Evolutionary conservation across 805 yeast species (phyloP), one percentile per base, ranked within the genome.

Genomic region (Ogataea siamensis): DNA sequence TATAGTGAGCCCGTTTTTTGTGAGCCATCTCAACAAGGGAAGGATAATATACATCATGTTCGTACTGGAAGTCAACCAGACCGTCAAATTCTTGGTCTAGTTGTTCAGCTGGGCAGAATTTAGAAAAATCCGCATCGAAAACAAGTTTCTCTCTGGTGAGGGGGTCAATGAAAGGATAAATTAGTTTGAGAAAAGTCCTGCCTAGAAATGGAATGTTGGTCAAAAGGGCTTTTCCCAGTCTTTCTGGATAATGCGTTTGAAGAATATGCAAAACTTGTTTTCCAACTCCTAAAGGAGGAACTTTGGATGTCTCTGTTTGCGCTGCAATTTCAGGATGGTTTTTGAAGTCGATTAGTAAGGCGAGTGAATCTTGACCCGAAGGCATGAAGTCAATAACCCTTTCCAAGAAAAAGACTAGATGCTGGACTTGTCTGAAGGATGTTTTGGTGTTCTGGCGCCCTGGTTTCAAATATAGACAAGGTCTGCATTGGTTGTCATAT

Each of bases 181-280:
- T 89, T 46, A 93, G 67, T 66, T 85, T 89, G 50, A 93, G 67
- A 54, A 93, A 93, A 7, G 96, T 81, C 86, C 95, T 85, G 5
- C 89, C 98, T 39, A 89, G 64, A 76, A 93, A 85, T 10, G 98
- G 98, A 49, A 93, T 88, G 62, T 93, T 91, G 33, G 95, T 86
- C 37, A 93, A 70, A 32, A 89, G 70, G 0, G 97, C 97, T 57
- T 82, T 83, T 26, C 99, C 99, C 43, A 93, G 71, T 54, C 99
- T 76, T 61, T 93, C 99, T 4, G 99, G 99, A 60, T 93, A 93
- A 63, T 93, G 99, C 9, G 95, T 88, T 65, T 93, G 99, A 52
- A 93, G 69, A 58, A 93, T 93, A 60, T 84, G 87, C 49, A 93
- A 71, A 21, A 91, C 98, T 64, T 88, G 95, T 58, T 89, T 82